Evolutionary conservation across 116 monocot species (phyloP).

Genomic region (Thalassia testudinum): DNA sequence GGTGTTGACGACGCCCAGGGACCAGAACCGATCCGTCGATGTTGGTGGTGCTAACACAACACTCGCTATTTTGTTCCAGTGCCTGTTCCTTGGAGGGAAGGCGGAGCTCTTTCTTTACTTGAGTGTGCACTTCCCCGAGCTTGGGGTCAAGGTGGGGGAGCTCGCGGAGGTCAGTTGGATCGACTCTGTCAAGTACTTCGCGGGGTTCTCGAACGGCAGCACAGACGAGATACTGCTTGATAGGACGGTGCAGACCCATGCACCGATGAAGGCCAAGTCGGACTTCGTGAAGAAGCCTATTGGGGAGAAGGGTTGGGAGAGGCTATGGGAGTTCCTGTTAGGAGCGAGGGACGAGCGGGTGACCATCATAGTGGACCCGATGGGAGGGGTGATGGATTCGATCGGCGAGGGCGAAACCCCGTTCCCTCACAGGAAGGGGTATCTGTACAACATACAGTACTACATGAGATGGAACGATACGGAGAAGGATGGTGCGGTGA

Average conservation of each 20-base stretch:
- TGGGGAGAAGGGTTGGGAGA: conserved; percentile 6
- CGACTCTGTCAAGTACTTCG: conserved; percentile 1
- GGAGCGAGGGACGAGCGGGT: background rate
- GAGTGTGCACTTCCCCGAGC: background rate
- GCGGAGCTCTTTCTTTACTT: background rate
- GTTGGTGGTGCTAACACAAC: too few relatives aligned
- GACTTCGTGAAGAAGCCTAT: conserved; percentile 35
- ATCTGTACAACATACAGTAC: conserved; percentile 2
- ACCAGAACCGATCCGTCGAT: too few relatives aligned
- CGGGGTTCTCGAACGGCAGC: background rate
- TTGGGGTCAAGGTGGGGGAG: background rate
- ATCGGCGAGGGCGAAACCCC: conserved; percentile 6
- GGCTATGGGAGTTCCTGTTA: conserved; percentile 14
- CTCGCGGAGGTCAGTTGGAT: conserved; percentile 3
- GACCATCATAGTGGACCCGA: conserved; percentile 26
- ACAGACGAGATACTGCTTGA: background rate
- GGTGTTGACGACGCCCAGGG: too few relatives aligned
- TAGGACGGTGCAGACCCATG: conserved; percentile 6
- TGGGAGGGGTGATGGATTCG: conserved; percentile 17
- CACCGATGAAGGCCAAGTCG: conserved; percentile 29
- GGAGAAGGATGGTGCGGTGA: background rate
- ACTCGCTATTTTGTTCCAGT: too few relatives aligned
- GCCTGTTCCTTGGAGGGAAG: background rate
- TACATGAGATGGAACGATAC: background rate
- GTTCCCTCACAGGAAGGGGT: conserved; percentile 16